A percentile compares a stretch with the other conserved stretches of the same genome.
These are phyloP conservation scores for Neoboletus magnificus DNA, from an alignment of 768 basidiomycete species.

Conservation along the genomic window DNA sequence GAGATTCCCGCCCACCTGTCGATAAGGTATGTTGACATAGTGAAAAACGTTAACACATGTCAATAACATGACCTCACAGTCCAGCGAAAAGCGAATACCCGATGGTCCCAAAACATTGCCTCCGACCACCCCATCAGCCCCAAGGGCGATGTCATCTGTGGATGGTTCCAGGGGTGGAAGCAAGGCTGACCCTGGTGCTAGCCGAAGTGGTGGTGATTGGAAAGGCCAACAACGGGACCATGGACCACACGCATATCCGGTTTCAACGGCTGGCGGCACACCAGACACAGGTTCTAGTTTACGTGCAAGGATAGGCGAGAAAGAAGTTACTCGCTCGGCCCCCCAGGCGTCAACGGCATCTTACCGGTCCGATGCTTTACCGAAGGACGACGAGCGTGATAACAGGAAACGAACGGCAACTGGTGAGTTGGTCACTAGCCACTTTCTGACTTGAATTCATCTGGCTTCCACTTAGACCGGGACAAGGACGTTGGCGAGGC, in stretches of 20 bases:
- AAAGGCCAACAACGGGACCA: slow-evolving; percentile 40
- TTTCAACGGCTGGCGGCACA: slow-evolving; percentile 16
- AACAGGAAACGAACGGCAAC: slow-evolving; percentile 64
- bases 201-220: slow-evolving; percentile 48
- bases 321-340: slow-evolving; percentile 42
- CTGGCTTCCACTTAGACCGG: slow-evolving; percentile 45
- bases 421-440: slow-evolving; percentile 44
- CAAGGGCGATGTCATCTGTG: slow-evolving; percentile 62
- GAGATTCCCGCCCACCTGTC: slow-evolving; percentile 44
- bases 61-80: slow-evolving; percentile 29
- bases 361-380: slow-evolving; percentile 43
- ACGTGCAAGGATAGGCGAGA: slow-evolving; percentile 60
- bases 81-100: slow-evolving; percentile 52
- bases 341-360: slow-evolving; percentile 41
- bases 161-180: slow-evolving; percentile 38
- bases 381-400: slow-evolving; percentile 65
- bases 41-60: not conserved
- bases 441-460: slow-evolving; percentile 1
- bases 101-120: slow-evolving; percentile 56
- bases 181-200: slow-evolving; percentile 39
- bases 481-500: slow-evolving; percentile 52
- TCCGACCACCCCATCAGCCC: slow-evolving; percentile 62
- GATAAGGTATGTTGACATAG: slow-evolving; percentile 54
- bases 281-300: slow-evolving; percentile 37
- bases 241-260: slow-evolving; percentile 22